A percentile compares a stretch with the other conserved stretches of the same genome.
Conservation (phyloP, 169 alveolate species). For the Plasmodium falciparum region DNA sequence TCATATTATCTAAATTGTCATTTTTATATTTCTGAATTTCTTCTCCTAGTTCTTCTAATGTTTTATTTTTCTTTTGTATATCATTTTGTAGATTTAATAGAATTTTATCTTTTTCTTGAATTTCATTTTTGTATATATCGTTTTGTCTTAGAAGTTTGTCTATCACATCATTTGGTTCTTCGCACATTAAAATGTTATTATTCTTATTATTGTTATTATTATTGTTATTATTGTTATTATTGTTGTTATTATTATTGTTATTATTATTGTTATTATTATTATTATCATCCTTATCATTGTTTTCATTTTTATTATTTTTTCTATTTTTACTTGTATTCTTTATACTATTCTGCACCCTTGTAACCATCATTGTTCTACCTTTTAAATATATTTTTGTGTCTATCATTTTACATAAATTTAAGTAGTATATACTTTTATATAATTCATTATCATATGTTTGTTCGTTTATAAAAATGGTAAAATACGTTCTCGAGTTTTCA, state of each 20-base stretch:
- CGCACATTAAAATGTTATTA: neutral
- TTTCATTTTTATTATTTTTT: neutral
- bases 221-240: neutral
- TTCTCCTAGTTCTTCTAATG: constrained; percentile 9
- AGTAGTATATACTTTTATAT: constrained; percentile 50
- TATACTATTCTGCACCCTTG: neutral
- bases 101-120: constrained; percentile 32
- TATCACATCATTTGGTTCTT: neutral
- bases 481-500: constrained; percentile 59
- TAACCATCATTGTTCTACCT: too few species aligned
- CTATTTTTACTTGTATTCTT: neutral
- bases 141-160: constrained; percentile 17
- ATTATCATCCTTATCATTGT: too few species aligned
- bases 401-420: constrained; percentile 60
- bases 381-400: constrained; percentile 1
- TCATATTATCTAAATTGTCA: constrained; percentile 29
- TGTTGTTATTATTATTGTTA: neutral
- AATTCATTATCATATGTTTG: constrained; percentile 28
- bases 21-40: constrained; percentile 38
- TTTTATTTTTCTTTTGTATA: constrained; percentile 12
- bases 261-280: neutral
- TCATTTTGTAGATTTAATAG: constrained; percentile 35
- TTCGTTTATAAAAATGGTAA: constrained; percentile 49
- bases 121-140: constrained; percentile 31
- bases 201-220: neutral